Evolutionary conservation across 2,329 filamentous ascomycete species (phyloP), one percentile per base, ranked within the genome.

Genomic region (Aspergillus chevalieri): DNA sequence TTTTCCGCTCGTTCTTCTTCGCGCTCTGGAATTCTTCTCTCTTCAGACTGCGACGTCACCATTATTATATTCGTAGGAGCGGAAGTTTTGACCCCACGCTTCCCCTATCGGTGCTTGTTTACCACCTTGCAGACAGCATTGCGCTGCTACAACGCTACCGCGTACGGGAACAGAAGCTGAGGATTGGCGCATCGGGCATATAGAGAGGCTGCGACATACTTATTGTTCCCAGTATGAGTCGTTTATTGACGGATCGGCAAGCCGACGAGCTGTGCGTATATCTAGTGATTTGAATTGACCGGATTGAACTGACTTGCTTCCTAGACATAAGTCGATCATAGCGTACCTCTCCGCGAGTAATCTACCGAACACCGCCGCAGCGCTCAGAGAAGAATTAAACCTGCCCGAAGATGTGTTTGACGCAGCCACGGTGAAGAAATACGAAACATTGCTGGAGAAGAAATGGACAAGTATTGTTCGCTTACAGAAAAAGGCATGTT

Each of bases 391-490:
- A 59, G 90, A 96, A 68, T 78, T 95, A 5, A 78, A 82, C 45
- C 80, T 86, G 56, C 74, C 74, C 34, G 72, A 81, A 48, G 73
- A 74, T 44, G 91, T 93, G 62, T 88, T 95, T 65, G 77, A 86
- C 55, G 79, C 81, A 14, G 19, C 17, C 12, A 94, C 88, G 9
- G 80, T 84, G 47, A 95, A 95, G 76, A 95, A 94, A 71, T 96
- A 96, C 73, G 89, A 95, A 71, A 86, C 87, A 3, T 72, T 96
- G 22, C 73, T 97, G 56, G 91, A 96, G 78, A 95, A 94, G 80
- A 97, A 96, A 76, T 96, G 92, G 92, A 96, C 91, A n/a, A 93
- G 88, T 62, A 86, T 95, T 21, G 89, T 95, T 60, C 80, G 91
- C 51, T 71, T 97, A 67, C 91, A 96, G 72, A 95, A 95, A 73